Evolutionary conservation across 441 rosid genomes (phyloP).

Genomic region (Brassica hybrid): DNA sequence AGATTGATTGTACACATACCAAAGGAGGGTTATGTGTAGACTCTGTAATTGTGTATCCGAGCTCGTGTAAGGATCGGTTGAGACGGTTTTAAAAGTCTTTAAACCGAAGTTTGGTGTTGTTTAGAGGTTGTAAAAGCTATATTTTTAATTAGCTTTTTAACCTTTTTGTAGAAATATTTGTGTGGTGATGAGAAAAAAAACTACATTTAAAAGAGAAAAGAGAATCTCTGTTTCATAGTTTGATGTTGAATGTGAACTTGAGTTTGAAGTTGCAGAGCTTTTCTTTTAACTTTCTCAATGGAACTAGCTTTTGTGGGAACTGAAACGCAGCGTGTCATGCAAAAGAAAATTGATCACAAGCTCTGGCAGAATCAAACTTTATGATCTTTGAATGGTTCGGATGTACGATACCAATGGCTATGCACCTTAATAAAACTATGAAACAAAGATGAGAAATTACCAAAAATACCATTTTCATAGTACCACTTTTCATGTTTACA

Average conservation of each 20-base stretch:
- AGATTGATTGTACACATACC: slow-evolving; percentile 93
- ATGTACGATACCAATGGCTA: background rate
- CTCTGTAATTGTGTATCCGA: slow-evolving; percentile 70
- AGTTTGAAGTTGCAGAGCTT: background rate
- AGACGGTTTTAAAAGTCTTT: slow-evolving; percentile 45
- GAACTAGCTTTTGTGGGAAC: background rate
- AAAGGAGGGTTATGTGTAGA: slow-evolving; percentile 91
- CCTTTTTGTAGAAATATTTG: slow-evolving; percentile 23
- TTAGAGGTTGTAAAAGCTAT: slow-evolving; percentile 34
- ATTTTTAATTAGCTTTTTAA: slow-evolving; percentile 20
- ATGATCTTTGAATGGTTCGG: too few species aligned
- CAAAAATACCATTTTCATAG: too few species aligned
- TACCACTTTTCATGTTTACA: too few species aligned
- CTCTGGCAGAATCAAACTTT: background rate
- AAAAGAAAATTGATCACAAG: background rate
- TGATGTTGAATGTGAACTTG: slow-evolving; percentile 8
- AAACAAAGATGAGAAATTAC: too few species aligned
- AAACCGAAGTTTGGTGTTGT: slow-evolving; percentile 27
- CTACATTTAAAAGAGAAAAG: slow-evolving; percentile 19
- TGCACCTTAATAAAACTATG: background rate
- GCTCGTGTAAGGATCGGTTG: slow-evolving; percentile 57
- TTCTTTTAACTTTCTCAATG: background rate
- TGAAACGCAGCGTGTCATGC: background rate
- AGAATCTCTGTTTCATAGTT: background rate
- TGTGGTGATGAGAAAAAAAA: background rate